Conservation (phyloP, 805 yeast genomes). For the Lipomyces starkeyi region DNA sequence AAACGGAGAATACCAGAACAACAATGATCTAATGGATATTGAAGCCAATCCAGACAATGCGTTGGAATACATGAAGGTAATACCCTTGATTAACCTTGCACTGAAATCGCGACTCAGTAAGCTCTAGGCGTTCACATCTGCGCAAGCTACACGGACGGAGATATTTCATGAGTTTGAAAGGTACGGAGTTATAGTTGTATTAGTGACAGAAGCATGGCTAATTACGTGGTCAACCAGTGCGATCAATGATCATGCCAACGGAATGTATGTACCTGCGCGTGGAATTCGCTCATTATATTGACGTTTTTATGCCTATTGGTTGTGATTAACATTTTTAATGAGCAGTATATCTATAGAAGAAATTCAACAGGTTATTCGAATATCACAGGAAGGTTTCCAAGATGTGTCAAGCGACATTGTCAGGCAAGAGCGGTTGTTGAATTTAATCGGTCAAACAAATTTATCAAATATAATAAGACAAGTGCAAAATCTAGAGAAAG, state of each 20-base stretch:
- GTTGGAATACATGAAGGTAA: conserved; percentile 32
- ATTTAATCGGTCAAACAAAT: neutral
- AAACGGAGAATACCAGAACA: conserved; percentile 10
- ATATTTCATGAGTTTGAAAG: conserved; percentile 37
- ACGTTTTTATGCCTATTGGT: neutral
- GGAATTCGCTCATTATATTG: neutral
- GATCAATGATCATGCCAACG: conserved; percentile 30
- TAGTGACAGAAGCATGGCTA: neutral
- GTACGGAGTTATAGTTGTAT: conserved; percentile 1
- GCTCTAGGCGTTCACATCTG: conserved; percentile 26
- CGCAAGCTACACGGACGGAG: conserved; percentile 38
- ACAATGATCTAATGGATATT: conserved; percentile 12
- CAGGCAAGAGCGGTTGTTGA: conserved; percentile 23
- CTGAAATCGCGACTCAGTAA: neutral
- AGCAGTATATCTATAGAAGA: conserved; percentile 27
- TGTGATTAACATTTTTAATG: neutral
- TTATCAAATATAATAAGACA: conserved; percentile 23
- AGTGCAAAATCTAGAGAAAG: conserved; percentile 34
- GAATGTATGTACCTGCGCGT: conserved; percentile 16
- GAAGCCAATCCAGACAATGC: conserved; percentile 23
- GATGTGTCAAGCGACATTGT: conserved; percentile 33
- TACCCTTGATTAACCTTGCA: neutral
- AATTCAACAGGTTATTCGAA: conserved; percentile 34
- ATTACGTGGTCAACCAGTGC: conserved; percentile 16
- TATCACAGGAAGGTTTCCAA: conserved; percentile 37